Percentiles rank a stretch among this genome's conserved stretches.
These are phyloP conservation scores for Nakazawaea pomicola DNA, from an alignment of 805 yeast genomes.

Conservation along the genomic window DNA sequence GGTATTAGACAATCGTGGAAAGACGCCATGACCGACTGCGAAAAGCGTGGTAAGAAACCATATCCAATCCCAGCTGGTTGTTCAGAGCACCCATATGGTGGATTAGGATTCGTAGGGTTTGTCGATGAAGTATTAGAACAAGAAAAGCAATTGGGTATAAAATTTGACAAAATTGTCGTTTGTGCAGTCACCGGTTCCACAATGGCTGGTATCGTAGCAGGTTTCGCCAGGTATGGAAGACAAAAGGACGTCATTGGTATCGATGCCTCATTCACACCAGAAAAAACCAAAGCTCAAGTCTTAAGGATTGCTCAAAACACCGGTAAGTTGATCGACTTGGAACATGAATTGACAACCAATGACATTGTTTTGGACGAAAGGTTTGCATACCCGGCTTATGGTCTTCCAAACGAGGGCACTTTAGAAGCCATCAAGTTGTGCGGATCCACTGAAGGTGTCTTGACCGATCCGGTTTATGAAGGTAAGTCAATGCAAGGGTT, in stretches of 20 bases:
- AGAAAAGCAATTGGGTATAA: constrained; percentile 28
- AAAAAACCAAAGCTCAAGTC: constrained; percentile 28
- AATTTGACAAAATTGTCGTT: constrained; percentile 29
- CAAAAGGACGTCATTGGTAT: constrained; percentile 29
- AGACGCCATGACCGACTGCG: constrained; percentile 24
- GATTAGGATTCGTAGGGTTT: constrained; percentile 31
- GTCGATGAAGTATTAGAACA: constrained; percentile 29
- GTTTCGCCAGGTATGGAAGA: constrained; percentile 30
- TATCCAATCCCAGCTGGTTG: constrained; percentile 34
- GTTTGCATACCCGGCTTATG: constrained; percentile 29
- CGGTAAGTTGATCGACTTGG: constrained; percentile 26
- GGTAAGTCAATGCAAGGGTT: constrained; percentile 32
- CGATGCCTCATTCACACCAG: constrained; percentile 32
- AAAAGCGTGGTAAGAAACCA: constrained; percentile 26
- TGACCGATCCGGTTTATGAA: constrained; percentile 32
- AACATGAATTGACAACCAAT: constrained; percentile 18
- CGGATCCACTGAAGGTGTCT: constrained; percentile 29
- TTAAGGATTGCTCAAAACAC: constrained; percentile 29
- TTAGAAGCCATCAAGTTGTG: constrained; percentile 31
- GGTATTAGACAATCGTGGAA: constrained; percentile 31
- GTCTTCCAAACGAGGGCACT: constrained; percentile 31
- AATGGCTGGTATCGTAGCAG: constrained; percentile 29
- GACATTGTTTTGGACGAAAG: constrained; percentile 26
- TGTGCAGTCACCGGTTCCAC: constrained; percentile 31
- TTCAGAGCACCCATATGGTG: constrained; percentile 31